Evolutionary conservation across 176 grass and related monocot genomes (phyloP), one percentile per base, ranked within the genome.

Genomic region (Secale cereale): DNA sequence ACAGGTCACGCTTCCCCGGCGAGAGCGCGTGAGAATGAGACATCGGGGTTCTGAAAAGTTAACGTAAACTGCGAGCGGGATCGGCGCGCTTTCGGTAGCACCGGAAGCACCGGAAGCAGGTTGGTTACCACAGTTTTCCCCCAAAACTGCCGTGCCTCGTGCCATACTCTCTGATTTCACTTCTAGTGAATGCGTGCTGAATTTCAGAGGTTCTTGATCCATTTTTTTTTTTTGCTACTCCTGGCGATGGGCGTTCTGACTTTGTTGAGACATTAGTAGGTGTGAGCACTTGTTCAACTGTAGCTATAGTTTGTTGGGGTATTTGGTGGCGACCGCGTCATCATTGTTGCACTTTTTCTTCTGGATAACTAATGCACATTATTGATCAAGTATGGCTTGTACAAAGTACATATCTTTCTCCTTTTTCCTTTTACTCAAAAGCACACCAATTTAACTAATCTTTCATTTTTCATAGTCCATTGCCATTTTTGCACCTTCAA

Each of bases 151-250:
- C 37, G 61, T 70, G 10, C 35, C 20, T 11, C 22, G 7, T 70
- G 67, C 23, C 67, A 39, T 14, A 14, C 41, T 2, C 48, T 52
- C 48, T 52, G 48, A 71, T 7, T 72, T 72, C 40, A 23, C n/a
- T 43, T 65, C 62, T 6, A 3, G 62, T 65, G 6, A 65, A 65
- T 65, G 56, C 61, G 63, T 75, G 87, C 75, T 83, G 66, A 68
- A 33, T 87, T 85, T 50, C 17, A 5, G 0, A 50, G 39, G 88
- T 79, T 78, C 87, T 25, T 40, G 36, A 1, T 52, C 3, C 19
- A 54, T 71, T 81, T 76, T n/a, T n/a, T n/a, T n/a, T n/a, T n/a
- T n/a, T n/a, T 76, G 88, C 85, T 88, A 33, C 85, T 88, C 19
- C 2, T 57, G 88, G 70, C 41, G 8, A 65, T 71, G 50, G 27